Percentiles rank a stretch among this genome's conserved stretches.
phyloP scores from a whole-genome alignment of 2,329 filamentous ascomycete genomes.

The Penicillium olsonii region DNA sequence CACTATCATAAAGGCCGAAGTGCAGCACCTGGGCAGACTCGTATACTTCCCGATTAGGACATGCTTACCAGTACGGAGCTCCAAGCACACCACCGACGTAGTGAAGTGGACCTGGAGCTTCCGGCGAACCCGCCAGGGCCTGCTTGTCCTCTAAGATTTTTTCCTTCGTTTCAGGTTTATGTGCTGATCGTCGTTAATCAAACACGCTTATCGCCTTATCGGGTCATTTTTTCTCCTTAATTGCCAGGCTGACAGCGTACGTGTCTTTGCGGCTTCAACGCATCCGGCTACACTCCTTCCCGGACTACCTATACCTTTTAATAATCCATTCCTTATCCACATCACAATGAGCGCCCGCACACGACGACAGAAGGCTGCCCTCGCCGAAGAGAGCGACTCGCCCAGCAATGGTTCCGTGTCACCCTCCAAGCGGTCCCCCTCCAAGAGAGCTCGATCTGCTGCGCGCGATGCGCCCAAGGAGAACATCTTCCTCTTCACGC shows the following conservation, averaged over 20 bases:
- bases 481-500: slow-evolving; percentile 81
- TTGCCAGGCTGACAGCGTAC: not conserved
- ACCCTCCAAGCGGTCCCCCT: slow-evolving; percentile 29
- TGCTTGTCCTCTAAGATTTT: slow-evolving; percentile 4
- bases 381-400: slow-evolving; percentile 34
- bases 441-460: slow-evolving; percentile 29
- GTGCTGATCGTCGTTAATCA: not conserved
- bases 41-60: no score
- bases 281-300: not conserved
- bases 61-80: no score
- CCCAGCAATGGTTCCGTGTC: slow-evolving; percentile 32
- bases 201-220: slow-evolving; percentile 3
- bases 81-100: no score
- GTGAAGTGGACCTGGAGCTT: slow-evolving; percentile 5
- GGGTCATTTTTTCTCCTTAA: not conserved
- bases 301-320: not conserved
- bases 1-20: no score
- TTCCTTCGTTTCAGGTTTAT: not conserved
- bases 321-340: not conserved
- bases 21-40: no score
- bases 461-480: slow-evolving; percentile 51
- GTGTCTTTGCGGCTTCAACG: not conserved
- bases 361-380: slow-evolving; percentile 41
- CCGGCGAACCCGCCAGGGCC: slow-evolving; percentile 17
- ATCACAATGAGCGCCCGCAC: slow-evolving; percentile 40